phyloP scores from a whole-genome alignment of 257 asterid genomes.

The Linderniella brevidens region DNA sequence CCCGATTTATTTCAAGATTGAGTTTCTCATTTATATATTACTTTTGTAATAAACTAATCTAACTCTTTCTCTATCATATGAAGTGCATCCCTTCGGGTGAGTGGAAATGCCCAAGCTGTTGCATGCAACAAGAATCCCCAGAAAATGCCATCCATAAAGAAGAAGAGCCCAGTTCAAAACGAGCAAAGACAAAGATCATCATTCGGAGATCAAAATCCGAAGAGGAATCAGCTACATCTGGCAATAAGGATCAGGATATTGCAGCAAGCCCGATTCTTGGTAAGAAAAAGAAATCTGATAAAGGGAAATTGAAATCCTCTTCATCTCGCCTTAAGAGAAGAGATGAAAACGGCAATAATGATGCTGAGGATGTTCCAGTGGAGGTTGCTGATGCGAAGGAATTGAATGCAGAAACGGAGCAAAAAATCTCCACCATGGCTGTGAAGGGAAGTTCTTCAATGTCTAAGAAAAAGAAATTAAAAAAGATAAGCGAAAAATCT shows the following conservation, averaged over 20 bases:
- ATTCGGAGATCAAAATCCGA: constrained; percentile 30
- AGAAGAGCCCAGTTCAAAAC: constrained; percentile 24
- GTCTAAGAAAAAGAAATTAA: constrained; percentile 15
- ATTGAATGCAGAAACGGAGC: constrained; percentile 8
- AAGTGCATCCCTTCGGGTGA: constrained; percentile 38
- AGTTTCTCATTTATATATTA: not conserved
- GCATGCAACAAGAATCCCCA: too few relatives aligned
- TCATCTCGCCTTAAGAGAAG: constrained; percentile 13
- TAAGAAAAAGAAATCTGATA: constrained; percentile 29
- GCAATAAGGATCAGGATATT: constrained; percentile 17
- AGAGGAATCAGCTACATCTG: constrained; percentile 19
- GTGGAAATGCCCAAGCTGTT: constrained; percentile 47
- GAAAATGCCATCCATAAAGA: too few relatives aligned
- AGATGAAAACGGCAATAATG: constrained; percentile 17
- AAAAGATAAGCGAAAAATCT: constrained; percentile 19
- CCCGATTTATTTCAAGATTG: not conserved
- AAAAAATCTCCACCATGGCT: constrained; percentile 14
- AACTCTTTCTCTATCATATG: constrained; percentile 2
- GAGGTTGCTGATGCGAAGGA: constrained; percentile 15
- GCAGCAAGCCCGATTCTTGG: constrained; percentile 22
- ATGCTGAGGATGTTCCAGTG: constrained; percentile 19
- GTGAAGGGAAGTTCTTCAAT: constrained; percentile 15
- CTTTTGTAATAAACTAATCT: not conserved
- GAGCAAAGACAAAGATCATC: constrained; percentile 32
- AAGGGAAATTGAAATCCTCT: constrained; percentile 24